These are phyloP conservation scores for Cavenderia fasciculata DNA, from an alignment of 78 protist species.

Conservation along the genomic window DNA sequence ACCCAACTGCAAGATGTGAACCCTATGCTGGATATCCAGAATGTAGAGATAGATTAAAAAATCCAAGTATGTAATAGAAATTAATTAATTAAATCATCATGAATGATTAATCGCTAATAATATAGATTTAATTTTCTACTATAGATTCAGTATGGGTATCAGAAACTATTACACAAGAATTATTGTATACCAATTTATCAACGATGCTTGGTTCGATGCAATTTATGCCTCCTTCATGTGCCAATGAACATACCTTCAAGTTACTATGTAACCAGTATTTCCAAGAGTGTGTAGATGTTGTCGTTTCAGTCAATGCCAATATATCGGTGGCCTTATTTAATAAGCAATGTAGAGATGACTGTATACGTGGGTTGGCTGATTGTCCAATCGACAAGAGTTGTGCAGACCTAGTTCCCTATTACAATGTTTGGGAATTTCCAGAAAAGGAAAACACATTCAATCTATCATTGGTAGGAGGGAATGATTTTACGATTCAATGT, in stretches of 20 bases:
- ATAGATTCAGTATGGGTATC: conserved; percentile 55
- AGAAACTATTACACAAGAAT: background rate
- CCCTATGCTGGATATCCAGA: background rate
- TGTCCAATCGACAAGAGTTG: background rate
- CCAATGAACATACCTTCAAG: no score
- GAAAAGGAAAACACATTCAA: background rate
- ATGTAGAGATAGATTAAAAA: conserved; percentile 11
- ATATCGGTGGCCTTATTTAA: no score
- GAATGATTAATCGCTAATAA: background rate
- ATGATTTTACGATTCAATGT: background rate
- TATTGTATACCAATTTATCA: background rate
- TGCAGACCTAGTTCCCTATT: background rate
- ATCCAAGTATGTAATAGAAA: conserved; percentile 10
- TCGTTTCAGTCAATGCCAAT: background rate
- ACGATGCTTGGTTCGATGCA: no score
- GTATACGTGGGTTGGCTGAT: conserved; percentile 27
- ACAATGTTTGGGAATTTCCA: conserved; percentile 19
- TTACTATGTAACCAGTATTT: no score
- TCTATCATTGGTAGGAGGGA: conserved; percentile 5
- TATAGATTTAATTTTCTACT: background rate
- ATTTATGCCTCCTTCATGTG: no score
- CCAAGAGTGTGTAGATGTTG: no score
- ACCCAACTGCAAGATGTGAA: conserved; percentile 21
- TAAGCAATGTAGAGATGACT: no score
- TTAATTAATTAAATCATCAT: background rate